phyloP scores from a whole-genome alignment of 805 yeast species.

The Maudiozyma pseudohumilis region DNA sequence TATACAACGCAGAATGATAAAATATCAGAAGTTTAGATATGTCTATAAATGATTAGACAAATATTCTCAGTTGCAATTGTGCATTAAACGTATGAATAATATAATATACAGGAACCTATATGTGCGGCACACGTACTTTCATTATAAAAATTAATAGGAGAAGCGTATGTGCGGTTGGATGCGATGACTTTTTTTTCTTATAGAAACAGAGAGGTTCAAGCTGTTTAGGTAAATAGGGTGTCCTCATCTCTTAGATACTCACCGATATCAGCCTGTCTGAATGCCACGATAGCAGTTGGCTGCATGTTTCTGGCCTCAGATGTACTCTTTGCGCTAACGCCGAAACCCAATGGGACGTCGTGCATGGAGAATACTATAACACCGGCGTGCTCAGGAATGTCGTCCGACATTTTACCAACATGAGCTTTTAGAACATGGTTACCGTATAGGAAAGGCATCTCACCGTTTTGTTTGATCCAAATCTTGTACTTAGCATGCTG shows the following conservation, averaged over 20 bases:
- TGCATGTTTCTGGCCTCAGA: slow-evolving; percentile 77
- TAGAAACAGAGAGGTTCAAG: neutral
- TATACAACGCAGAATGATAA: neutral
- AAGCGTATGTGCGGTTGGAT: neutral
- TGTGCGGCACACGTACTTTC: neutral
- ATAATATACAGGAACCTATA: neutral
- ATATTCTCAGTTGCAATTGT: too few relatives aligned
- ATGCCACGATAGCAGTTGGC: slow-evolving; percentile 91
- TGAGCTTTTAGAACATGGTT: slow-evolving; percentile 96
- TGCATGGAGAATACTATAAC: slow-evolving; percentile 84
- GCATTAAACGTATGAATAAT: neutral
- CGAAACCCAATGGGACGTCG: slow-evolving; percentile 91
- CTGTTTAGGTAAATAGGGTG: slow-evolving; percentile 68
- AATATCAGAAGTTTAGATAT: neutral
- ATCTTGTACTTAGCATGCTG: slow-evolving; percentile 86
- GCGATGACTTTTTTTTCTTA: neutral
- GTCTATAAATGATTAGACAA: too few relatives aligned
- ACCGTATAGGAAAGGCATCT: slow-evolving; percentile 96
- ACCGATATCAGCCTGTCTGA: slow-evolving; percentile 95
- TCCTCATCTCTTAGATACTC: slow-evolving; percentile 98
- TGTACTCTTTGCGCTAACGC: slow-evolving; percentile 88
- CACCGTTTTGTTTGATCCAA: slow-evolving; percentile 96
- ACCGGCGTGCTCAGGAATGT: slow-evolving; percentile 96
- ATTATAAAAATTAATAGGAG: neutral
- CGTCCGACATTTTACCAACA: slow-evolving; percentile 92